These are phyloP conservation scores for Trichosanthes truncata DNA, from an alignment of 306 rosid genomes.

Conservation along the genomic window DNA sequence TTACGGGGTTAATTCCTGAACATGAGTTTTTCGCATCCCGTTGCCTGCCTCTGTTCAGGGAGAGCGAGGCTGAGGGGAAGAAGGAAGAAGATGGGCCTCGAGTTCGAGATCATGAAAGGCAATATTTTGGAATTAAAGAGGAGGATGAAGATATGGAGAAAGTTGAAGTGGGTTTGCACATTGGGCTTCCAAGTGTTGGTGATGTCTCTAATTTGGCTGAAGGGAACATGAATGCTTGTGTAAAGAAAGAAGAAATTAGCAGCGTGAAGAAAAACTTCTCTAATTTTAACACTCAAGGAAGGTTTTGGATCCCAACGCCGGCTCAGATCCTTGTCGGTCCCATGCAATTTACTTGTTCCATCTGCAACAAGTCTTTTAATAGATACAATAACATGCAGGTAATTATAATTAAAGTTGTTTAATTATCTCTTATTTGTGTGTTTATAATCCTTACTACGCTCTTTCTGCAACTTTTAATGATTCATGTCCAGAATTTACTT, in stretches of 20 bases:
- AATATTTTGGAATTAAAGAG: slow-evolving; percentile 9
- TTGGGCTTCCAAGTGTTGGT: slow-evolving; percentile 54
- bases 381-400: slow-evolving; percentile 99
- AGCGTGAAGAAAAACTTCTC: slow-evolving; percentile 30
- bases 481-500: neutral
- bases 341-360: slow-evolving; percentile 94
- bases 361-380: slow-evolving; percentile 90
- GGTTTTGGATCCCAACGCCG: slow-evolving; percentile 97
- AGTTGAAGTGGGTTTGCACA: slow-evolving; percentile 63
- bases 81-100: slow-evolving; percentile 14
- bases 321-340: slow-evolving; percentile 95
- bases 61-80: slow-evolving; percentile 14
- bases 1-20: neutral
- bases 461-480: neutral
- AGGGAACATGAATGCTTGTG: slow-evolving; percentile 17
- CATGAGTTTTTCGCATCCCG: neutral
- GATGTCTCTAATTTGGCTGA: neutral
- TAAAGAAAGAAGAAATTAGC: slow-evolving; percentile 30
- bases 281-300: slow-evolving; percentile 38
- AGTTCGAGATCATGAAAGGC: slow-evolving; percentile 9
- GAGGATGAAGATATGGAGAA: slow-evolving; percentile 43
- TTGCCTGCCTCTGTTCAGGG: slow-evolving; percentile 51
- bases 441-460: neutral
- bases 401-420: neutral
- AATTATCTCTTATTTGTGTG: neutral